Conservation (phyloP, 345 rosid species). For the Eucalyptus polyanthemos region DNA sequence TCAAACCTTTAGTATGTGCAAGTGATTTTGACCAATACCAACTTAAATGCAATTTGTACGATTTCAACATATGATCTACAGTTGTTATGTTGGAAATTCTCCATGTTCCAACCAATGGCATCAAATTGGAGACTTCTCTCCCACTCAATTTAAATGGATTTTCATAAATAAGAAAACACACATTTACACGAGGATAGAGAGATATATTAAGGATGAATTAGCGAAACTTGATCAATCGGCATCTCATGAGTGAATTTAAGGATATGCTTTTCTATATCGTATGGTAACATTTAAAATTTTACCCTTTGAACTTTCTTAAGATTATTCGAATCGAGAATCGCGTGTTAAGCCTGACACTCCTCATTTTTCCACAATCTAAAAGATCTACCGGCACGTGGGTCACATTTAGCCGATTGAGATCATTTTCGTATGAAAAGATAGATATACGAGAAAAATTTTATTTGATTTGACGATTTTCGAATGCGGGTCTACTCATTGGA, state of each 20-base stretch:
- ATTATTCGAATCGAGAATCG: accelerated
- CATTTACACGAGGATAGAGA: background rate
- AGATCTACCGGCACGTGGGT: accelerated
- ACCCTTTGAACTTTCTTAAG: background rate
- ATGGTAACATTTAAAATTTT: background rate
- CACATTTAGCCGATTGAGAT: background rate
- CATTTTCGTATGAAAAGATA: background rate
- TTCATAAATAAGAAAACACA: too few species aligned
- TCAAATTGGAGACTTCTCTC: background rate
- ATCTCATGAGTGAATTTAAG: background rate
- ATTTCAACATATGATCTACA: background rate
- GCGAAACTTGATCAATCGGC: background rate
- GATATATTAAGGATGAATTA: background rate
- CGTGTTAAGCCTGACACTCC: accelerated
- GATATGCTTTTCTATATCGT: accelerated
- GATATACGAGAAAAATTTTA: accelerated
- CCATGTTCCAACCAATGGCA: background rate
- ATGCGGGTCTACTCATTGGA: background rate
- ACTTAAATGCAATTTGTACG: accelerated
- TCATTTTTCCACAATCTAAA: background rate
- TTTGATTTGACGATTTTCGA: background rate
- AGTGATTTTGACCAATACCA: too few species aligned
- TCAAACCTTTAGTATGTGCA: background rate
- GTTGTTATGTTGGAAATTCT: background rate
- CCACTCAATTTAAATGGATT: background rate